Evolutionary conservation across 768 basidiomycete genomes (phyloP).

Genomic region (Amanita exitialis): DNA sequence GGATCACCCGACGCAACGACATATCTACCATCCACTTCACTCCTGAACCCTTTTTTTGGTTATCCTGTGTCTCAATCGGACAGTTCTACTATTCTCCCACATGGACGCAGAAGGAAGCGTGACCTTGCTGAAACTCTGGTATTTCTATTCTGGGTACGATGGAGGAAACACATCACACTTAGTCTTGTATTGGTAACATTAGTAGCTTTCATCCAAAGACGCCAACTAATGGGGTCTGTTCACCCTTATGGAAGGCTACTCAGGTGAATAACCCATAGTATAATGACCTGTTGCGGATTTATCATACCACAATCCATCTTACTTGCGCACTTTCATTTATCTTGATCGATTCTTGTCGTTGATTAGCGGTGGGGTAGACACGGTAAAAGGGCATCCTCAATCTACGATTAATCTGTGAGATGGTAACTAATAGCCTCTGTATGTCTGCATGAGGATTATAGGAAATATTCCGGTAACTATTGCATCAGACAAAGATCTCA

Average conservation of each 20-base stretch:
- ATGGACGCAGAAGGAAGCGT: slow-evolving; percentile 59
- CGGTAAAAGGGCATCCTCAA: background rate
- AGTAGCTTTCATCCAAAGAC: slow-evolving; percentile 18
- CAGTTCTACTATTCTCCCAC: slow-evolving; percentile 28
- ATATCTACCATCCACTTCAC: slow-evolving; percentile 45
- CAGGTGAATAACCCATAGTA: background rate
- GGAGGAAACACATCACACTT: slow-evolving; percentile 35
- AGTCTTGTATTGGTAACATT: slow-evolving; percentile 22
- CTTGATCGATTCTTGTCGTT: background rate
- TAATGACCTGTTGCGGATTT: background rate
- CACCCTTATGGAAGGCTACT: slow-evolving; percentile 13
- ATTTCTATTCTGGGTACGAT: slow-evolving; percentile 56
- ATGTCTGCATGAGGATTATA: slow-evolving; percentile 19
- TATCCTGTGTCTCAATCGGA: slow-evolving; percentile 40
- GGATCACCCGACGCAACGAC: slow-evolving; percentile 12
- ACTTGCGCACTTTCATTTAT: background rate
- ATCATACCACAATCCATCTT: background rate
- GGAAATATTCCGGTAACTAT: slow-evolving; percentile 78
- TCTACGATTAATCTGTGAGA: background rate
- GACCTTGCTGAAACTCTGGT: slow-evolving; percentile 56
- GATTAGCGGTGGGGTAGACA: background rate
- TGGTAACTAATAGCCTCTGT: background rate
- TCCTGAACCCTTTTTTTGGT: slow-evolving; percentile 66
- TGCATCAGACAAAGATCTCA: slow-evolving; percentile 6
- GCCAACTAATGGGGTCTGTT: slow-evolving; percentile 11